Conservation (phyloP, 140 eudicot genomes). For the Cichorium intybus region DNA sequence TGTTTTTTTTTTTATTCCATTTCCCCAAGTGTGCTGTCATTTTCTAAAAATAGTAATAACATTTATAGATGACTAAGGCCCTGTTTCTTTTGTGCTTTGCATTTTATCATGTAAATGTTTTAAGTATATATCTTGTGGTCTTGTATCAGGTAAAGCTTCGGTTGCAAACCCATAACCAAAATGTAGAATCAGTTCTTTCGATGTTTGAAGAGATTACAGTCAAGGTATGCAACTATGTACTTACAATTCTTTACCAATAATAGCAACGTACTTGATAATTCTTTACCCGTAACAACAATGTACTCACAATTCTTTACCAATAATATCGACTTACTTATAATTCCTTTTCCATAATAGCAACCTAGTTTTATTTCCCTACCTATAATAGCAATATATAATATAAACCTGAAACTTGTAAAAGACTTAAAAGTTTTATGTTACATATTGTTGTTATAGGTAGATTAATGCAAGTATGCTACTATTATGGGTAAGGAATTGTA, state of each 20-base stretch:
- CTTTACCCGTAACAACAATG: neutral
- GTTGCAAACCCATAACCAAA: conserved; percentile 76
- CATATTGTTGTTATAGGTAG: too few relatives aligned
- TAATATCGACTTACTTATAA: too few relatives aligned
- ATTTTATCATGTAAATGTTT: neutral
- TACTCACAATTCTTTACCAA: too few relatives aligned
- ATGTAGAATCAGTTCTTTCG: conserved; percentile 87
- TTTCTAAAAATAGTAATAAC: too few relatives aligned
- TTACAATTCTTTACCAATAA: neutral
- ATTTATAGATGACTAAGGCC: too few relatives aligned
- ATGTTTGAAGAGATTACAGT: conserved; percentile 62
- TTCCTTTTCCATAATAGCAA: neutral
- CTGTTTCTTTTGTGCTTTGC: conserved; percentile 6
- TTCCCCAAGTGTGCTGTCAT: too few relatives aligned
- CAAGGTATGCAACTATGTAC: conserved; percentile 45
- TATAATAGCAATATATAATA: too few relatives aligned
- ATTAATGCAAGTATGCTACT: too few relatives aligned
- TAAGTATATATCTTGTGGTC: neutral
- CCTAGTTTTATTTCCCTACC: neutral
- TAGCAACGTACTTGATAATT: neutral
- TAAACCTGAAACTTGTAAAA: neutral
- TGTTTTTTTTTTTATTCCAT: too few relatives aligned
- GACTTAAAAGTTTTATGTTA: neutral
- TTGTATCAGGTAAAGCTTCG: conserved; percentile 77
- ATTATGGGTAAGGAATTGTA: too few relatives aligned